Conservation (phyloP, 164 flowering plant species). For the Echeveria elegans region DNA sequence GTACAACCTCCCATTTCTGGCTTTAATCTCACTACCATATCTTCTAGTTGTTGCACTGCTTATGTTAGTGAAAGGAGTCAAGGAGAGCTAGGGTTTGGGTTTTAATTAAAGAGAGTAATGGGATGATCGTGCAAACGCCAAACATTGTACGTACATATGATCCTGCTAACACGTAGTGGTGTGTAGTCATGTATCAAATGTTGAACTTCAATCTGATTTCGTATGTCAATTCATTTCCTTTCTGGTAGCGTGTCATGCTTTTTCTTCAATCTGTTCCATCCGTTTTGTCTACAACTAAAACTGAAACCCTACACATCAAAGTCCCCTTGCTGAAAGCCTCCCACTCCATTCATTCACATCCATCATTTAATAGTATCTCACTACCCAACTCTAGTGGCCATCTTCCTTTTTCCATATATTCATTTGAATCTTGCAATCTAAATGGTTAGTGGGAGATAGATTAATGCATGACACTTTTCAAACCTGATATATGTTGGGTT, state of each 20-base stretch:
- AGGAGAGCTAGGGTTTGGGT: background rate
- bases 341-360: background rate
- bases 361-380: background rate
- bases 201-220: background rate
- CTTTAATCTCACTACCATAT: background rate
- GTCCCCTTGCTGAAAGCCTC: background rate
- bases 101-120: background rate
- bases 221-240: background rate
- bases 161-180: background rate
- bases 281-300: slow-evolving; percentile 1
- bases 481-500: background rate
- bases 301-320: slow-evolving; percentile 1
- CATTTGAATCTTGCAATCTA: background rate
- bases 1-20: background rate
- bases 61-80: no score
- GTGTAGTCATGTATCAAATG: background rate
- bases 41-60: no score
- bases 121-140: slow-evolving; percentile 4
- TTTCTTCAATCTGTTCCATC: background rate
- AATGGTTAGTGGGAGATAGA: background rate
- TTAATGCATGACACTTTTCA: no score
- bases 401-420: background rate
- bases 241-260: background rate
- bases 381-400: background rate
- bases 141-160: background rate